Evolutionary conservation across 768 basidiomycete genomes (phyloP), one percentile per base, ranked within the genome.

Genomic region (Tulasnella sp.): DNA sequence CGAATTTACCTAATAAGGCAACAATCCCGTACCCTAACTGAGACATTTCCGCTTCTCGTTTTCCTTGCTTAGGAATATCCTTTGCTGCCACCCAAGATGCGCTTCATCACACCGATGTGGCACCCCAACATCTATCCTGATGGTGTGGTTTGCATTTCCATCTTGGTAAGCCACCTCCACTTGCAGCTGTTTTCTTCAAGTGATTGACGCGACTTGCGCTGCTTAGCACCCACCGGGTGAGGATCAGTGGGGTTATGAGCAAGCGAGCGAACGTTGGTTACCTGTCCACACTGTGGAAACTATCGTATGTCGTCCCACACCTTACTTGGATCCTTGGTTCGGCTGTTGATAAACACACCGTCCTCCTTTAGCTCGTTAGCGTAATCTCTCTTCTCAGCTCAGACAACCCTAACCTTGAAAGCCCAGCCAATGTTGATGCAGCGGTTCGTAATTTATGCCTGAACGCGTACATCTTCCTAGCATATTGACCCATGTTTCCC

Each of bases 51-150:
- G n/a, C 73, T 74, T 55, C 40, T 51, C 73, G 18, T 74, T 79
- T 75, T 44, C 42, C 40, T 67, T 39, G 78, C 75, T 32, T 42
- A 80, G 37, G 95, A 98, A 84, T 98, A 91, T 83, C 97, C 97
- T 37, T 85, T 97, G 75, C 87, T 91, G 71, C 96, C 96, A 10
- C 97, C 98, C 48, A 96, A 95, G 90, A 94, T 99, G 94, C 91
- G 89, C 29, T 99, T 99, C 82, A 89, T 93, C 81, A 98, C 98
- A 1, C 92, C 91, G 46, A 93, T 99, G 89, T 95, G 96, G 91
- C 98, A 99, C 85, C 98, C 98, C 1, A 99, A 98, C 84, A 96
- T 99, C 84, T 99, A 99, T 83, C 83, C 92, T 4, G 93, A 95
- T 84, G 97, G 97, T 26, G 88, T 88, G 39, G 97, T 99, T 70